These are phyloP conservation scores for Mycena olivaceomarginata DNA, from an alignment of 768 basidiomycete species.

Conservation along the genomic window DNA sequence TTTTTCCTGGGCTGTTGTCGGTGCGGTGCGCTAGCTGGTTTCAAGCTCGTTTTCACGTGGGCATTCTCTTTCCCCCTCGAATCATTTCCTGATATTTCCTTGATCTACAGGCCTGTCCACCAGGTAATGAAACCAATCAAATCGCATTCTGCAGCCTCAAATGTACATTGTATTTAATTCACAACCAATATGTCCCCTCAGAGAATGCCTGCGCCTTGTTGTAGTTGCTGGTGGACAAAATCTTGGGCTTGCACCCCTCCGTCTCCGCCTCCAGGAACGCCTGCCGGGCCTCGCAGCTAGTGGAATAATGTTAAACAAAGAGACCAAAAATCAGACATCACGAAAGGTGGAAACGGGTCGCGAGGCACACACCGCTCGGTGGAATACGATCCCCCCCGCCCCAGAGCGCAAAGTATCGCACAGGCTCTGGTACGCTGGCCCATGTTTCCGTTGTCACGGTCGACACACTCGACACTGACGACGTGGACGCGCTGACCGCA, in stretches of 20 bases:
- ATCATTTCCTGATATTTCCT: too few relatives aligned
- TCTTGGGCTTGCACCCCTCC: neutral
- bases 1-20: too few relatives aligned
- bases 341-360: neutral
- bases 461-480: too few relatives aligned
- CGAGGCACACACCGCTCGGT: neutral
- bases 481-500: neutral
- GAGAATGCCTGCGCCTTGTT: slow-evolving; percentile 19
- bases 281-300: neutral
- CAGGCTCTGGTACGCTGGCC: neutral
- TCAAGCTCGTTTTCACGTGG: too few relatives aligned
- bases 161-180: too few relatives aligned
- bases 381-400: too few relatives aligned
- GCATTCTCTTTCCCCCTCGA: too few relatives aligned
- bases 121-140: too few relatives aligned
- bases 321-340: neutral
- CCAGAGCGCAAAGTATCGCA: slow-evolving; percentile 13
- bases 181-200: neutral
- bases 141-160: neutral
- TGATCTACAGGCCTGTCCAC: too few relatives aligned
- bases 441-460: too few relatives aligned
- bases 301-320: too few relatives aligned
- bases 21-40: too few relatives aligned
- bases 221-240: neutral
- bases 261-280: neutral